Conservation (phyloP, 2,329 filamentous ascomycete genomes). For the Colletotrichum viniferum region DNA sequence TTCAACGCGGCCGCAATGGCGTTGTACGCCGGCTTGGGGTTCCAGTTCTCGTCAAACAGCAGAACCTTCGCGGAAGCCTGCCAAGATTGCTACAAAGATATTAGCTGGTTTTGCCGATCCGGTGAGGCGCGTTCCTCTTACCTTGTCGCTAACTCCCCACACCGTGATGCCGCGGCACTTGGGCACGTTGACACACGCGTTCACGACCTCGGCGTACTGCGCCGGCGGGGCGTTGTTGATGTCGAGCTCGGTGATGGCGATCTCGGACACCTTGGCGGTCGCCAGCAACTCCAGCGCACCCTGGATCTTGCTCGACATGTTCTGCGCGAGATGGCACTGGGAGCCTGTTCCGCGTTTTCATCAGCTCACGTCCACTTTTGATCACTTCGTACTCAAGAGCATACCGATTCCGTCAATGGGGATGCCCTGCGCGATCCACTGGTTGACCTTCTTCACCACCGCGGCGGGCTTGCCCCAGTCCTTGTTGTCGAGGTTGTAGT, state of each 20-base stretch:
- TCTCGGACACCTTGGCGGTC: constrained; percentile 52
- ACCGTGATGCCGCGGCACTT: constrained; percentile 71
- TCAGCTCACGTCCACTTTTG: not conserved
- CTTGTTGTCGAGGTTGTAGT: constrained; percentile 71
- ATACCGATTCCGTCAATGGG: constrained; percentile 67
- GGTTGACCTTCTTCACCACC: constrained; percentile 63
- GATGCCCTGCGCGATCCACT: constrained; percentile 65
- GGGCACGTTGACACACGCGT: constrained; percentile 60
- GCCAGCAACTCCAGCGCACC: constrained; percentile 59
- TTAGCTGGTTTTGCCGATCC: not conserved
- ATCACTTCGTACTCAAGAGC: not conserved
- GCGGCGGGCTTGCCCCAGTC: constrained; percentile 60
- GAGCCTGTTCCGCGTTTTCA: constrained; percentile 35
- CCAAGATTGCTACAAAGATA: constrained; percentile 51
- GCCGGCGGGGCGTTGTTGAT: constrained; percentile 60
- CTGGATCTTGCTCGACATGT: constrained; percentile 47
- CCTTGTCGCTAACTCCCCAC: constrained; percentile 57
- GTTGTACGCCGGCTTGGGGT: constrained; percentile 56
- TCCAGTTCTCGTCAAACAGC: constrained; percentile 56
- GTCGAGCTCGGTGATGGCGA: constrained; percentile 72
- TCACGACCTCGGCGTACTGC: constrained; percentile 62
- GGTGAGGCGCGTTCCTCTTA: constrained; percentile 27
- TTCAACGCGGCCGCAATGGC: constrained; percentile 42
- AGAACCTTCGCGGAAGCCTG: constrained; percentile 51
- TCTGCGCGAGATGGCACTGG: constrained; percentile 57